A percentile compares a stretch with the other conserved stretches of the same genome.
These are phyloP conservation scores for Phlebiopsis gigantea DNA, from an alignment of 768 basidiomycete species.

Conservation along the genomic window DNA sequence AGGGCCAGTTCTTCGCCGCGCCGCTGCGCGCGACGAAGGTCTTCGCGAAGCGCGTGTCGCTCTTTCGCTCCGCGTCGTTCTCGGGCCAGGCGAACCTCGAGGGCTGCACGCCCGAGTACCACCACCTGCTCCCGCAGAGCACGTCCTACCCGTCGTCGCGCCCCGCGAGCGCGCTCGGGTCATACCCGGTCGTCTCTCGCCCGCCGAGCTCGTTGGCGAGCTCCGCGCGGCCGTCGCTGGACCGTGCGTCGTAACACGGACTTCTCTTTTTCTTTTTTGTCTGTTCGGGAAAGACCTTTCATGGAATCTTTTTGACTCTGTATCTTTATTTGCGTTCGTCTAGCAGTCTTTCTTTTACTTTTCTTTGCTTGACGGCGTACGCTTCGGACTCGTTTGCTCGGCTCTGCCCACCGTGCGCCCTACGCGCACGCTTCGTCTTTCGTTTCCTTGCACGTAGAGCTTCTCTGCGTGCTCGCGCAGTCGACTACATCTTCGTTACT, in stretches of 20 bases:
- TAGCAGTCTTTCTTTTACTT: not conserved
- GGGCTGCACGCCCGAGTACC: slow-evolving; percentile 5
- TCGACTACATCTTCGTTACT: not conserved
- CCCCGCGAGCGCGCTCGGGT: slow-evolving; percentile 18
- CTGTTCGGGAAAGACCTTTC: not conserved
- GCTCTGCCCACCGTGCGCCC: not conserved
- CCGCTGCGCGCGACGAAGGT: slow-evolving; percentile 16
- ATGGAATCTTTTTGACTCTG: not conserved
- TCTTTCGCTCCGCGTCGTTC: slow-evolving; percentile 20
- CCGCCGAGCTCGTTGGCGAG: slow-evolving; percentile 21
- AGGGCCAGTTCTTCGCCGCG: slow-evolving; percentile 18
- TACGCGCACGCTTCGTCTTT: not conserved
- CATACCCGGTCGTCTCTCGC: slow-evolving; percentile 11
- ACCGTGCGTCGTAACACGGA: not conserved
- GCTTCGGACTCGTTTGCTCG: not conserved
- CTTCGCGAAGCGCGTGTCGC: slow-evolving; percentile 16
- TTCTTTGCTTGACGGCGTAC: not conserved
- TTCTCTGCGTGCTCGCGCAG: not conserved
- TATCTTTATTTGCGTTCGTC: slow-evolving; percentile 8
- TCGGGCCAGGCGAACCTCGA: slow-evolving; percentile 6
- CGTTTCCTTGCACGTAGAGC: not conserved
- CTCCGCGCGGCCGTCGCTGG: slow-evolving; percentile 10
- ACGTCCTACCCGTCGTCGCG: slow-evolving; percentile 16
- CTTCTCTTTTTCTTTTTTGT: not conserved
- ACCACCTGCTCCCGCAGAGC: slow-evolving; percentile 9